Percentiles rank a stretch among this genome's conserved stretches.
These are phyloP conservation scores for Pascua sp. DNA, from an alignment of 1,284 basidiomycete species.

Conservation along the genomic window DNA sequence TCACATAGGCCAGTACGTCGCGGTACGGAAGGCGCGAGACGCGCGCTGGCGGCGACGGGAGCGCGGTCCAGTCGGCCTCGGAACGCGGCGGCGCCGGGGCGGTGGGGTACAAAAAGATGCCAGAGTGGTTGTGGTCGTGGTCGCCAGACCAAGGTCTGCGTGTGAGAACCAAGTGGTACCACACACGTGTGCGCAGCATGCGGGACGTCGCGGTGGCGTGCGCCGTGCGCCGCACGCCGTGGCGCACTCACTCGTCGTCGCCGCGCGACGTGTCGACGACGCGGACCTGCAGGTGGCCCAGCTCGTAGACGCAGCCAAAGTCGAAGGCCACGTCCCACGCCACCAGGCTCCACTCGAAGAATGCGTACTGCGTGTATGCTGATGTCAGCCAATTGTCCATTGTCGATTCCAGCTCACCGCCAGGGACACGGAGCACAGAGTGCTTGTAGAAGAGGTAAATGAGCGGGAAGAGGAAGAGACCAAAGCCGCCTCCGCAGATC, in stretches of 20 bases:
- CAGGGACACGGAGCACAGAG: conserved; percentile 71
- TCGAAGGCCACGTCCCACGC: conserved; percentile 75
- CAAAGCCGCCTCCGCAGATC: conserved; percentile 53
- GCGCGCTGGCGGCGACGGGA: conserved; percentile 2
- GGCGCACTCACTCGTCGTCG: background rate
- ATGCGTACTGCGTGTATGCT: conserved; percentile 81
- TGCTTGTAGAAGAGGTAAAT: conserved; percentile 82
- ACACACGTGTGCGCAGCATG: no score
- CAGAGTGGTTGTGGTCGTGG: no score
- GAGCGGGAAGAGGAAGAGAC: conserved; percentile 65
- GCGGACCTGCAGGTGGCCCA: conserved; percentile 42
- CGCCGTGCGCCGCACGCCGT: no score
- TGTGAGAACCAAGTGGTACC: no score
- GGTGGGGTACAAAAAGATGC: no score
- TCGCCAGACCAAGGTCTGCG: no score
- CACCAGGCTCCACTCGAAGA: conserved; percentile 84
- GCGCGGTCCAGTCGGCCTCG: conserved; percentile 22
- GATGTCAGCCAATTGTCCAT: no score
- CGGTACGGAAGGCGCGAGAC: conserved; percentile 8
- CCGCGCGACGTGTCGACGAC: conserved; percentile 16
- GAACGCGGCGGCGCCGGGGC: conserved; percentile 1
- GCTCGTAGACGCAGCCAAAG: conserved; percentile 62
- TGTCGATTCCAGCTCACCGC: no score
- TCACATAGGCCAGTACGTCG: conserved; percentile 29
- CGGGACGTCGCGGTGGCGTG: no score